phyloP scores from a whole-genome alignment of 2,329 filamentous ascomycete genomes.

The Colletotrichum scovillei region DNA sequence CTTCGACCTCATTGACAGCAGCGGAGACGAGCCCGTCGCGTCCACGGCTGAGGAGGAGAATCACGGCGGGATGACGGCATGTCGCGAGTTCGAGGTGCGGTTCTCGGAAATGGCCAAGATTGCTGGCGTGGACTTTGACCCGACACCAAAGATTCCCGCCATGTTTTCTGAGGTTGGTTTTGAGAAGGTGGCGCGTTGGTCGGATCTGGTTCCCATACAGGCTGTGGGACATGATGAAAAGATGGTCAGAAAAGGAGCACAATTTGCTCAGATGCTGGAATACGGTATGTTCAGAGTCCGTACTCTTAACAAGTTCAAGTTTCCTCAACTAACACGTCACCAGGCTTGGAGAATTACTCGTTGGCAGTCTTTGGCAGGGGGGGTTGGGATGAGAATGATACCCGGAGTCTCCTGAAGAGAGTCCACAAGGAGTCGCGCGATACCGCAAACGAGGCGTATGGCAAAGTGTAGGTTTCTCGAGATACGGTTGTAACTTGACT shows the following conservation, averaged over 20 bases:
- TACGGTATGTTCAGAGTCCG: conserved; percentile 43
- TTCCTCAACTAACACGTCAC: conserved; percentile 10
- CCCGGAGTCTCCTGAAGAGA: conserved; percentile 44
- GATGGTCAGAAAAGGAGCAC: conserved; percentile 48
- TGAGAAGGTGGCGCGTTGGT: conserved; percentile 51
- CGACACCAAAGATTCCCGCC: conserved; percentile 47
- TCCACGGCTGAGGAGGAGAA: conserved; percentile 28
- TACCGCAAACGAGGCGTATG: conserved; percentile 42
- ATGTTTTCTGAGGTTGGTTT: conserved; percentile 52
- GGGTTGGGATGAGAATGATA: conserved; percentile 47
- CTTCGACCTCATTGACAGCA: conserved; percentile 51
- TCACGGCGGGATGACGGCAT: conserved; percentile 39
- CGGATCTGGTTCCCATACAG: conserved; percentile 54
- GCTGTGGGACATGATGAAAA: conserved; percentile 53
- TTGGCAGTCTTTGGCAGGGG: conserved; percentile 46
- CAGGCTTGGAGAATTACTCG: conserved; percentile 44
- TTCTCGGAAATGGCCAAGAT: conserved; percentile 43
- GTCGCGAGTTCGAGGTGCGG: conserved; percentile 48
- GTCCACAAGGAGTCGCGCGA: conserved; percentile 46
- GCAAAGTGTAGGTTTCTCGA: conserved; percentile 45
- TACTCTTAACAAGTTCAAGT: neutral
- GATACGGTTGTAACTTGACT: neutral
- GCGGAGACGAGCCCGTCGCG: conserved; percentile 41
- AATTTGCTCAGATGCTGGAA: conserved; percentile 50
- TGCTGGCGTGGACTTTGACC: conserved; percentile 53